Percentiles rank a stretch among this genome's conserved stretches.
These are phyloP conservation scores for Pneumocystis wakefieldiae DNA, from an alignment of 1,139 yeast genomes.

Conservation along the genomic window DNA sequence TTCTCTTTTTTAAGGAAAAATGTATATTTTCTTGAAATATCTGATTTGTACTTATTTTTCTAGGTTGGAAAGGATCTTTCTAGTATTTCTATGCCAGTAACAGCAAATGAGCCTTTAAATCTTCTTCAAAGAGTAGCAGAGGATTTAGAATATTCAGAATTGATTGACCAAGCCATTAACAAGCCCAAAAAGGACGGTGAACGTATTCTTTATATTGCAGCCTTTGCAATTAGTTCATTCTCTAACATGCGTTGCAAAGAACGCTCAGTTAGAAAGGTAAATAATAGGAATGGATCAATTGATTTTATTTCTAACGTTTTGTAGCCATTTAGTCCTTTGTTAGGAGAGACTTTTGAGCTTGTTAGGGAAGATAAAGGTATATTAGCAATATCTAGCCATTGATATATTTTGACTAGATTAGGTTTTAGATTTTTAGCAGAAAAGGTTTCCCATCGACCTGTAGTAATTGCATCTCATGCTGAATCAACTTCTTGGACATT, in stretches of 20 bases:
- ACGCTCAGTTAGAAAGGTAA: constrained; percentile 38
- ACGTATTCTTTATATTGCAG: constrained; percentile 75
- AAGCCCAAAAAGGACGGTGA: constrained; percentile 56
- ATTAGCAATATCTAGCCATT: background rate
- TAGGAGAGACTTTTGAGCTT: constrained; percentile 92
- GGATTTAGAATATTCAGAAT: constrained; percentile 73
- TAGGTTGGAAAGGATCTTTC: constrained; percentile 68
- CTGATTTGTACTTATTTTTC: background rate
- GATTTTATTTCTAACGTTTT: constrained; percentile 38
- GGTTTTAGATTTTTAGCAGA: constrained; percentile 75
- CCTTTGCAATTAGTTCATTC: constrained; percentile 75
- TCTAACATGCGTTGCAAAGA: background rate
- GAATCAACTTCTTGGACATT: constrained; percentile 78
- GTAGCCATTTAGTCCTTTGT: constrained; percentile 87
- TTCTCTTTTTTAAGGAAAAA: constrained; percentile 69
- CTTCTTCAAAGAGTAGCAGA: constrained; percentile 86
- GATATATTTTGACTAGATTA: constrained; percentile 15
- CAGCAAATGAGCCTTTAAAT: constrained; percentile 91
- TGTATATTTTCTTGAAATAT: constrained; percentile 20
- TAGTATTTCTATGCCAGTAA: constrained; percentile 75
- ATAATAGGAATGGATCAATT: constrained; percentile 55
- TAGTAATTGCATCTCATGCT: constrained; percentile 78
- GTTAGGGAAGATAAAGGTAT: constrained; percentile 52
- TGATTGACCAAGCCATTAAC: constrained; percentile 57
- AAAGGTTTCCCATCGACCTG: constrained; percentile 96